phyloP scores from a whole-genome alignment of 805 yeast genomes.

The Starmerella bombicola region DNA sequence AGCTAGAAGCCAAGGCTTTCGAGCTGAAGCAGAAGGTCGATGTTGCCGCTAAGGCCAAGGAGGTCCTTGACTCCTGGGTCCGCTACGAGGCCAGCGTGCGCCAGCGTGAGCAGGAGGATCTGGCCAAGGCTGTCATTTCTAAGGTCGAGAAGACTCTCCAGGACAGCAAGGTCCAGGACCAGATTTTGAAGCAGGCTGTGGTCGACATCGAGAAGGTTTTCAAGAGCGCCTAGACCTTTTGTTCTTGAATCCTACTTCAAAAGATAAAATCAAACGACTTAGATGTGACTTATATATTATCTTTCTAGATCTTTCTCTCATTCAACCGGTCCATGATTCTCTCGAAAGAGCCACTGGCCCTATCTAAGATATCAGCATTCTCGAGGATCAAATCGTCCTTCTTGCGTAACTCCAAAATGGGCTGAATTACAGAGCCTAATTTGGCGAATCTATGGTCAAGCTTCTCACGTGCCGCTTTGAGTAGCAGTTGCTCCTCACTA shows the following conservation, averaged over 20 bases:
- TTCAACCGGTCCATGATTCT: neutral
- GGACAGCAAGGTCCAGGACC: constrained; percentile 88
- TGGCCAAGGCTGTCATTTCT: constrained; percentile 71
- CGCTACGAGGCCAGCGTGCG: constrained; percentile 95
- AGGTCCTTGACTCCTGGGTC: constrained; percentile 97
- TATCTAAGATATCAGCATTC: neutral
- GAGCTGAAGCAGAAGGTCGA: constrained; percentile 86
- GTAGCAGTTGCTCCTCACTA: constrained; percentile 4
- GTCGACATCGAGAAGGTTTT: constrained; percentile 83
- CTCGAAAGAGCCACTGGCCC: neutral
- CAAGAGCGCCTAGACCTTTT: constrained; percentile 18
- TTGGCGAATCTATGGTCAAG: constrained; percentile 6
- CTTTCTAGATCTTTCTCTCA: neutral
- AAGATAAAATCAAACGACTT: neutral
- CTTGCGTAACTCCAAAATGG: constrained; percentile 7
- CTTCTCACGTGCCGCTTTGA: constrained; percentile 8
- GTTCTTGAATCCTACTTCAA: neutral
- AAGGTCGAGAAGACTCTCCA: constrained; percentile 76
- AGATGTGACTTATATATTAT: neutral
- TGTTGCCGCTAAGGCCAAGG: constrained; percentile 79
- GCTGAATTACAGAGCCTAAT: constrained; percentile 10
- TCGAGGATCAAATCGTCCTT: neutral
- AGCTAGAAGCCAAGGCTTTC: constrained; percentile 86
- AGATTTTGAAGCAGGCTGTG: constrained; percentile 78
- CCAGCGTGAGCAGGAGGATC: constrained; percentile 88